A percentile compares a stretch with the other conserved stretches of the same genome.
These are phyloP conservation scores for Cerrena zonata DNA, from an alignment of 1,284 basidiomycete genomes.

Conservation along the genomic window DNA sequence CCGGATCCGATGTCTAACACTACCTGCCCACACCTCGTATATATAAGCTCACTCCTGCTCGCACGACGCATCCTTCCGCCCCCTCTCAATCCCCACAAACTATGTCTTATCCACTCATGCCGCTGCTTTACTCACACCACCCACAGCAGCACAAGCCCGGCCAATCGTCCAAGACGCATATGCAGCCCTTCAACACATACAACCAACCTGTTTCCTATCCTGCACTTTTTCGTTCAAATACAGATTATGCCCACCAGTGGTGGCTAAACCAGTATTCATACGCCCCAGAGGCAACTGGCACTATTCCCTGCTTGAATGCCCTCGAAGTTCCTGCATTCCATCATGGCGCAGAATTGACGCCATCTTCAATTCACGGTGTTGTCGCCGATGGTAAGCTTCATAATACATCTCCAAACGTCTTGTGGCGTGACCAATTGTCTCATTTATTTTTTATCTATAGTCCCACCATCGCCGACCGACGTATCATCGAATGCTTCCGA, in stretches of 20 bases:
- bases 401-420: neutral
- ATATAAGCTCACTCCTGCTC: slow-evolving; percentile 11
- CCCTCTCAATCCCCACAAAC: neutral
- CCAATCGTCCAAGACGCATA: neutral
- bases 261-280: neutral
- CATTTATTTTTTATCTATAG: slow-evolving; percentile 15
- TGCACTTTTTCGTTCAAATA: neutral
- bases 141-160: neutral
- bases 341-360: neutral
- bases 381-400: neutral
- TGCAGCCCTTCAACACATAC: neutral
- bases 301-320: neutral
- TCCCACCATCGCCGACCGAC: slow-evolving; percentile 40
- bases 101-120: slow-evolving; percentile 3
- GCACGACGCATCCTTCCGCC: slow-evolving; percentile 1
- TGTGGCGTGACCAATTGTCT: neutral
- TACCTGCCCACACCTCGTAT: slow-evolving; percentile 1
- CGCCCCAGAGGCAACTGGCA: neutral
- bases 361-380: neutral
- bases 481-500: slow-evolving; percentile 25
- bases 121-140: slow-evolving; percentile 1
- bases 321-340: neutral
- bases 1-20: slow-evolving; percentile 11
- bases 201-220: neutral
- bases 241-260: neutral